Evolutionary conservation across 2,329 filamentous ascomycete genomes (phyloP), one percentile per base, ranked within the genome.

Genomic region (Harringtonia lauricola): DNA sequence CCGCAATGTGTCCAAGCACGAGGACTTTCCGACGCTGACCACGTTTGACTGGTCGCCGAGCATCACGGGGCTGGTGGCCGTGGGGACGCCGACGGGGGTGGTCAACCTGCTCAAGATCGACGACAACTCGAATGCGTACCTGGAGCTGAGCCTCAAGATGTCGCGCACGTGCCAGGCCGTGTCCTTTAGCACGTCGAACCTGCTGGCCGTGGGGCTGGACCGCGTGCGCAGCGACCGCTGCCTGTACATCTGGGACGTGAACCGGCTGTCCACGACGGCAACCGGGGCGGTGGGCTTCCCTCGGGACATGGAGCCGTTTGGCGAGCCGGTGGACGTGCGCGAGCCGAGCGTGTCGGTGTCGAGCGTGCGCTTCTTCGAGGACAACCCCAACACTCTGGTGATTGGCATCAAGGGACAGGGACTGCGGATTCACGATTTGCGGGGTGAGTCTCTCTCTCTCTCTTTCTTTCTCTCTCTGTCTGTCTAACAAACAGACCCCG

Each of bases 181-280:
- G 34, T 81, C 85, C 4, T 88, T 92, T 63, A 90, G 80, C 55
- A 79, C 76, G 4, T 71, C 69, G 6, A 81, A 83, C 17, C 69
- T 84, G 44, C 66, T 94, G 41, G 86, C 86, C 10, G 84, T 88
- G 24, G 86, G 84, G 2, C 67, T 92, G 41, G 86, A 92, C 54
- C 74, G 84, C 52, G 85, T 89, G 21, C 76, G 86, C 28, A 88
- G 86, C 61, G 86, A 92, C 56, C 77, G 83, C 49, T 88, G 83
- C 53, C 70, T 94, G 39, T 86, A 90, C 54, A 81, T 92, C 26
- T 92, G 85, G 75, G 85, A 94, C 59, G 71, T 88, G 43, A 81
- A 76, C 52, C 75, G 76, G 33, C 67, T 78, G 39, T 72, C 68
- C 18, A 67, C 61, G 36, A 64, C 59, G 24, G 28, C 31, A 18